These are phyloP conservation scores for Rhododendron vialii DNA, from an alignment of 148 eudicot species.

Conservation along the genomic window DNA sequence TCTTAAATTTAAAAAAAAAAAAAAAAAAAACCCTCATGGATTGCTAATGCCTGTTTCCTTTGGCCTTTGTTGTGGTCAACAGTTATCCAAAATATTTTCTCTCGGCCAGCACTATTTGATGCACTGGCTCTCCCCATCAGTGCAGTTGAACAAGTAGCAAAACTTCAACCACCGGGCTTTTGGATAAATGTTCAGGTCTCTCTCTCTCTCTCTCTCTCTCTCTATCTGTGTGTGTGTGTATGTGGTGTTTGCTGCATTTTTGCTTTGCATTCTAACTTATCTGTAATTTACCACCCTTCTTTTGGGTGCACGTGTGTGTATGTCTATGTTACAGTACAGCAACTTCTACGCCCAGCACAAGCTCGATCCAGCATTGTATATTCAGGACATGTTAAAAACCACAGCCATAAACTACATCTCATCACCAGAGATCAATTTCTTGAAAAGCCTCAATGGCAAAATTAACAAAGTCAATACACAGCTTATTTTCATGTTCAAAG, in stretches of 20 bases:
- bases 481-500: constrained; percentile 45
- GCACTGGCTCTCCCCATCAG: background rate
- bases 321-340: constrained; percentile 43
- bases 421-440: constrained; percentile 79
- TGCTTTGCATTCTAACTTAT: background rate
- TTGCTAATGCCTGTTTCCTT: background rate
- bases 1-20: too few relatives aligned
- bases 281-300: background rate
- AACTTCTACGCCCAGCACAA: constrained; percentile 52
- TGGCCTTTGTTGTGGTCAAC: constrained; percentile 2
- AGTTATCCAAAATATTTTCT: constrained; percentile 51
- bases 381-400: constrained; percentile 16
- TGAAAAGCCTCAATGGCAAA: constrained; percentile 43
- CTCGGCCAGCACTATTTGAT: constrained; percentile 32
- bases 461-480: constrained; percentile 31
- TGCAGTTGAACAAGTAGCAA: constrained; percentile 27
- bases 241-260: background rate
- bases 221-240: background rate
- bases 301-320: background rate
- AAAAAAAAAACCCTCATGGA: background rate
- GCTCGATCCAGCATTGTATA: constrained; percentile 34
- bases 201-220: constrained; percentile 10
- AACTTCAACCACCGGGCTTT: constrained; percentile 26
- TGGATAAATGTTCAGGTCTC: constrained; percentile 86
- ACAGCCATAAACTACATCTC: constrained; percentile 52